Base-by-base conservation (phyloP, 345 rosid species). In the Balakata baccata region DNA sequence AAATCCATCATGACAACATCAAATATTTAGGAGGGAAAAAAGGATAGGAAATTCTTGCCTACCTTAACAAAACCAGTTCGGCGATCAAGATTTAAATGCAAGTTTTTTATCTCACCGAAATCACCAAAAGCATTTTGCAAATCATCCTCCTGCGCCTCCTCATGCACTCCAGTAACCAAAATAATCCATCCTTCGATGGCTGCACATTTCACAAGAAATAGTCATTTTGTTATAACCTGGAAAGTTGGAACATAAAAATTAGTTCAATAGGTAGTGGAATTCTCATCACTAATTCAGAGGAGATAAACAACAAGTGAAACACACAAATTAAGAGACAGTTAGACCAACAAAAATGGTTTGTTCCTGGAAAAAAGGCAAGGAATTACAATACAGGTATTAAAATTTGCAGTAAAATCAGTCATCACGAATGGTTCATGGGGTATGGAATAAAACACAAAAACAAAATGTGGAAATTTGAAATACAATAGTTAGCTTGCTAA, bases 161-260 rank as follows among this genome's bases (percentile, higher is more conserved):
- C 94, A 67, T 91, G 91, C 52, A 91, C 85, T 56, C 94, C 94
- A 68, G 87, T 73, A 13, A 86, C 91, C 85, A 91, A 81, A 75
- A 91, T 78, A 69, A 91, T 91, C 97, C 97, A 89, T 81, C 97
- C 97, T 61, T 91, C 97, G 79, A 91, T 83, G 20, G 97, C 97
- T 91, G 83, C 82, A 82, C 41, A 43, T 37, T 68, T 68, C 14
- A 51, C 39, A 52, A 68, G 41, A 68, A 68, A 68, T 34, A 37
- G 10, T 6, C 34, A 65, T 47, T 11, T 20, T 3, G 9, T 65
- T 43, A 10, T 65, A 5, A 43, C 18, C 11, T 37, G 34, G 4
- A 37, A 34, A 29, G 11, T 9, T 38, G 25, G 10, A 17, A 16
- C 13, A 37, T 4, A 51, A 16, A 7, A 47, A 29, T 4, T 22